Base-by-base conservation (phyloP, 805 yeast species). In the Lachancea kluyveri region DNA sequence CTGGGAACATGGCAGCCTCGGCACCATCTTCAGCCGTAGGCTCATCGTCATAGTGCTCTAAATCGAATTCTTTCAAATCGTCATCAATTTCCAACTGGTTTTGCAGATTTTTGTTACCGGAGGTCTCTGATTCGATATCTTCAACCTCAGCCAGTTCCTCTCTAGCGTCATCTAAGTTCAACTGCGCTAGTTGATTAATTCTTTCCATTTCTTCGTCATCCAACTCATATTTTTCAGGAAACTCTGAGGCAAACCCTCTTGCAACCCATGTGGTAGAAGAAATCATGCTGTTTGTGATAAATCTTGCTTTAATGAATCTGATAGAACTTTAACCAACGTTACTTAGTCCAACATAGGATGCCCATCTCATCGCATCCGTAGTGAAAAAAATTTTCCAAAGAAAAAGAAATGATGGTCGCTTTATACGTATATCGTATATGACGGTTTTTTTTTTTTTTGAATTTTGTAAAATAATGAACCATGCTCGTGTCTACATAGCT, bases 261-360 rank as follows among this genome's bases (percentile, higher is more conserved):
- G 97, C 96, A 15, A 90, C 95, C 97, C 98, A 92, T 31, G 79
- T 66, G 29, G 92, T 78, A 17, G 96, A 81, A 23, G 98, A 86
- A 42, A 90, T 80, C 95, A 88, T 87, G 20, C 12, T 27, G 23
- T 16, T 24, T 26, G 11, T 15, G 8, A 16, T n/a, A n/a, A n/a
- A n/a, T n/a, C n/a, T n/a, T n/a, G n/a, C n/a, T n/a, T n/a, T n/a
- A n/a, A n/a, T n/a, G n/a, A n/a, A n/a, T n/a, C n/a, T n/a, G n/a
- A n/a, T n/a, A n/a, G n/a, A n/a, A n/a, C n/a, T n/a, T n/a, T n/a
- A n/a, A n/a, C n/a, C n/a, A n/a, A n/a, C n/a, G n/a, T n/a, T n/a
- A n/a, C n/a, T n/a, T n/a, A n/a, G n/a, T n/a, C n/a, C n/a, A n/a
- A n/a, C n/a, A n/a, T n/a, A n/a, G 9, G 9, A 23, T 19, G 21